Base-by-base conservation (phyloP, 495 filamentous ascomycete species). In the Echria macrotheca region DNA sequence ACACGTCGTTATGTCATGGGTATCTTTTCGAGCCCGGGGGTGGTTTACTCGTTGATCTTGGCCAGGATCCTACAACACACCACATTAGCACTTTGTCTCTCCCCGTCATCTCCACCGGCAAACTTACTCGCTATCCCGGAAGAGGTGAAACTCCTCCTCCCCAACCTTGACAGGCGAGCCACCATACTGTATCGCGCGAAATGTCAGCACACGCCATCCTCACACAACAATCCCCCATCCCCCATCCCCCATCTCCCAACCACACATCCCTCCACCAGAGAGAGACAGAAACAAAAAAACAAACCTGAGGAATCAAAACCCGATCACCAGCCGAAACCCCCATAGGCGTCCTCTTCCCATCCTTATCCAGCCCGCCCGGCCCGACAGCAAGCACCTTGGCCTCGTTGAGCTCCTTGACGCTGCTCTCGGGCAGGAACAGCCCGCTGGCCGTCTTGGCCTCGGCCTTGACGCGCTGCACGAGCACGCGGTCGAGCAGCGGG, bases 331-430 rank as follows among this genome's bases (percentile, higher is more conserved):
- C 66, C 58, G 69, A 50, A 55, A 97, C 93, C 61, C 86, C 83
- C 73, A 87, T 85, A 55, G 82, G 74, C 51, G 96, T 69, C 51
- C 87, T 79, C 77, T 91, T 84, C 50, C 93, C 93, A 42, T 96
- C 86, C 68, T 83, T 86, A 73, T 91, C 87, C 42, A 94, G 53
- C 9, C 71, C 80, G 58, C 93, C 93, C 44, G 93, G 94, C 26
- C 93, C 93, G 42, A 97, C 91, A 53, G 93, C 94, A 49, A 99
- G 76, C 52, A 99, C 93, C 69, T 85, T 84, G 56, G 88, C 93
- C 78, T 96, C 93, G 71, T 95, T 95, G 69, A 96, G 80, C 68
- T 99, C 93, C 81, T 99, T 96, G 57, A 96, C 89, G 65, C 82
- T 86, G 65, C 82, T 88, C 77, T 99, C 94, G 51, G 93, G 93